Conservation (phyloP, 306 rosid genomes). For the Cicer pinnatifidum region DNA sequence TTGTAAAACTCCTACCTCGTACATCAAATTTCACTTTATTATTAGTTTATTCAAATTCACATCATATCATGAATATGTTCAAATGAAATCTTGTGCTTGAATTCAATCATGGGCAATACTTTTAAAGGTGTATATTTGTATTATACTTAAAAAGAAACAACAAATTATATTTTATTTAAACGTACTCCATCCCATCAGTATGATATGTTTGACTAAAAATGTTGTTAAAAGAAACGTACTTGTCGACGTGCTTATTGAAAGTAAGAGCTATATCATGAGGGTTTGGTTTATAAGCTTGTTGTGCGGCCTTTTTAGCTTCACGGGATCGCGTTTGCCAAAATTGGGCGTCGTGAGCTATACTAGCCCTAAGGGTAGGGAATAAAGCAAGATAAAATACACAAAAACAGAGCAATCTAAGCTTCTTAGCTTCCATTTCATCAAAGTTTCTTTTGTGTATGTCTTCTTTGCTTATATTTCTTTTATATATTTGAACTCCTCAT, state of each 20-base stretch:
- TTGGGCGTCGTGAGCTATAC: slow-evolving; percentile 49
- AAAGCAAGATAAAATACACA: slow-evolving; percentile 35
- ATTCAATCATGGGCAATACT: background rate
- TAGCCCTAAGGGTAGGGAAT: slow-evolving; percentile 43
- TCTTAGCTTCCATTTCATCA: slow-evolving; percentile 37
- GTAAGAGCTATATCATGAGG: slow-evolving; percentile 37
- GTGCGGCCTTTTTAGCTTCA: slow-evolving; percentile 48
- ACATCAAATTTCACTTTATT: background rate
- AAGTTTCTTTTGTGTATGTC: background rate
- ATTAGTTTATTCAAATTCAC: background rate
- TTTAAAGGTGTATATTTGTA: no score
- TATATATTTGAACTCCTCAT: background rate
- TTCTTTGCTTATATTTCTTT: slow-evolving; percentile 24
- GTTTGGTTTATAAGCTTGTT: slow-evolving; percentile 40
- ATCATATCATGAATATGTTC: background rate
- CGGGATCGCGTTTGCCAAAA: slow-evolving; percentile 50
- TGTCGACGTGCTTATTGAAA: slow-evolving; percentile 46
- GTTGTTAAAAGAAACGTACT: slow-evolving; percentile 34
- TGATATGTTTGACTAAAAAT: no score
- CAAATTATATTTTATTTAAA: no score
- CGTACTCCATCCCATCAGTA: no score
- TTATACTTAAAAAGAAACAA: no score
- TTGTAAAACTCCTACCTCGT: slow-evolving; percentile 38
- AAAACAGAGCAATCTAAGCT: slow-evolving; percentile 45
- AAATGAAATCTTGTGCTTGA: background rate